Evolutionary conservation across 371 early-diverging fungal genomes (phyloP).

Genomic region (Lichtheimia hyalospora): DNA sequence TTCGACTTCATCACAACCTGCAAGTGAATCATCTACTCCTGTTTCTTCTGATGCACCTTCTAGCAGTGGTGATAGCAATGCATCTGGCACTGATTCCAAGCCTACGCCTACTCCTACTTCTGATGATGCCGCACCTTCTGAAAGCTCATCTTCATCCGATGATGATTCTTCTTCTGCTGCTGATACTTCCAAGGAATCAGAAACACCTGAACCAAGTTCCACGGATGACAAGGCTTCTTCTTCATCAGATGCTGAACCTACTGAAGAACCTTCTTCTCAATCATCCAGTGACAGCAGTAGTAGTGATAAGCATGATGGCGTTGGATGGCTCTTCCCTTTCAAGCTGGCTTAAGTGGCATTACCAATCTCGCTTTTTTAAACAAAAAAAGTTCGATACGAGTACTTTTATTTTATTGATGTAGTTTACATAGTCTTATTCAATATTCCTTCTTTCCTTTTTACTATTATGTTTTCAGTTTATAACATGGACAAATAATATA

Average conservation of each 20-base stretch:
- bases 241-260: neutral
- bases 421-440: neutral
- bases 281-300: slow-evolving; percentile 1
- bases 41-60: neutral
- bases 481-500: neutral
- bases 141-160: neutral
- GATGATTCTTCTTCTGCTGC: neutral
- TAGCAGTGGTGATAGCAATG: too few species aligned
- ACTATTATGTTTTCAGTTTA: too few species aligned
- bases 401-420: slow-evolving; percentile 1
- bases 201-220: neutral
- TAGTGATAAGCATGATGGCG: neutral
- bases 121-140: slow-evolving; percentile 1
- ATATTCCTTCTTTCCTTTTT: slow-evolving; percentile 1
- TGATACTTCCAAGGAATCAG: neutral
- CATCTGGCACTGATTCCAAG: neutral
- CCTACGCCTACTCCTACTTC: slow-evolving; percentile 5
- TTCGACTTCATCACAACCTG: slow-evolving; percentile 5
- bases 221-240: neutral
- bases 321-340: neutral
- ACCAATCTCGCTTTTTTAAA: too few species aligned
- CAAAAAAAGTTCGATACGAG: too few species aligned
- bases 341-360: neutral
- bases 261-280: slow-evolving; percentile 1
- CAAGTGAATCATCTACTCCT: neutral